Conservation (phyloP, 2,329 filamentous ascomycete species). For the Botrytis squamosa region DNA sequence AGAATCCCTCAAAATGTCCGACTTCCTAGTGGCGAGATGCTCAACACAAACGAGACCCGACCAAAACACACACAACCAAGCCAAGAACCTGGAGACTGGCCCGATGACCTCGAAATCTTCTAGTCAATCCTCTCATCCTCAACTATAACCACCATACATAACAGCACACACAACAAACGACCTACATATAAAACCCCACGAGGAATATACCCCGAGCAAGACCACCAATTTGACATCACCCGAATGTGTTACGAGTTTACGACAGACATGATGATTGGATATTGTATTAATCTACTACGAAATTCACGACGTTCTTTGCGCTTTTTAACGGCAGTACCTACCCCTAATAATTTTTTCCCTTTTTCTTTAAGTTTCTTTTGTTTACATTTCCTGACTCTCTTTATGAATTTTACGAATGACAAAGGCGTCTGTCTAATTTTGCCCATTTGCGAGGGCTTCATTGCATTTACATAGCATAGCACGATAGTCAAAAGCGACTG, state of each 20-base stretch:
- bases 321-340: slow-evolving; percentile 15
- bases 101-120: slow-evolving; percentile 21
- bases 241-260: slow-evolving; percentile 22
- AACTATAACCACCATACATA: background rate
- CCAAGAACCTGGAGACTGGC: slow-evolving; percentile 18
- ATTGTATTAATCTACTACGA: slow-evolving; percentile 21
- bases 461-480: slow-evolving; percentile 11
- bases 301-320: slow-evolving; percentile 9
- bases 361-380: background rate
- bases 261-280: slow-evolving; percentile 22
- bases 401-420: slow-evolving; percentile 8
- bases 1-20: slow-evolving; percentile 32
- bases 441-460: background rate
- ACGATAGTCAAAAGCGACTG: background rate
- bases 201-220: background rate
- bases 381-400: slow-evolving; percentile 12
- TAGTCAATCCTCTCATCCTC: background rate
- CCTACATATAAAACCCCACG: background rate
- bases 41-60: background rate
- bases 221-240: slow-evolving; percentile 12
- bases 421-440: background rate
- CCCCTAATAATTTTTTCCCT: background rate
- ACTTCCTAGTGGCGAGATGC: slow-evolving; percentile 23
- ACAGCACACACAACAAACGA: background rate
- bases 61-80: background rate